Conservation (phyloP, 2,329 filamentous ascomycete genomes). For the Clonostachys chloroleuca region DNA sequence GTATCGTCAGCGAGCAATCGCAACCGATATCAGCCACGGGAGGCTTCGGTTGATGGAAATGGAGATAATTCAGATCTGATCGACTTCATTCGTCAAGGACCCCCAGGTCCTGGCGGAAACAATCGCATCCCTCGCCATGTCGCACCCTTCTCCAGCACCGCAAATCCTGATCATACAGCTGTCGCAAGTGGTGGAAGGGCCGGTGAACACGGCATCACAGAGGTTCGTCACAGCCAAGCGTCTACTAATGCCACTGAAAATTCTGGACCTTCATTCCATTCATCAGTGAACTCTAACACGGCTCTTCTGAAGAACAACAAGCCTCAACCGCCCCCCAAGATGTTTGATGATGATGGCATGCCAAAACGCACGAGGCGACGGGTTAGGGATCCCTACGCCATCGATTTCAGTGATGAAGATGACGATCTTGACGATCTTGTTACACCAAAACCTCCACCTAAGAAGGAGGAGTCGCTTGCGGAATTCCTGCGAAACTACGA, state of each 20-base stretch:
- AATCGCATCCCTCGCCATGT: constrained; percentile 78
- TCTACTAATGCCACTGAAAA: constrained; percentile 54
- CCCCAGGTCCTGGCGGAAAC: constrained; percentile 54
- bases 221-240: constrained; percentile 50
- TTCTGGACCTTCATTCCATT: constrained; percentile 52
- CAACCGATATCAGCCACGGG: constrained; percentile 64
- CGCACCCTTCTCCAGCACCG: constrained; percentile 78
- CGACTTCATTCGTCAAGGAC: constrained; percentile 90
- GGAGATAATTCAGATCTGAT: constrained; percentile 78
- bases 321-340: constrained; percentile 17
- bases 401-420: constrained; percentile 73
- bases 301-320: constrained; percentile 52
- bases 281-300: constrained; percentile 71
- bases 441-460: constrained; percentile 17
- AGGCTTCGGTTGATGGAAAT: constrained; percentile 57
- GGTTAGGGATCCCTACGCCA: constrained; percentile 87
- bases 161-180: constrained; percentile 77
- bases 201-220: constrained; percentile 52
- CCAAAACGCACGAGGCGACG: constrained; percentile 73
- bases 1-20: constrained; percentile 33
- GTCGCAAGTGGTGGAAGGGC: constrained; percentile 49
- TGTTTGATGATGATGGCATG: constrained; percentile 49
- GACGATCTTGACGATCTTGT: constrained; percentile 43
- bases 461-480: constrained; percentile 63
- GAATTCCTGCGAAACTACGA: constrained; percentile 70